Conservation (phyloP, 2,329 filamentous ascomycete species). For the Teratosphaeria epicoccoides region DNA sequence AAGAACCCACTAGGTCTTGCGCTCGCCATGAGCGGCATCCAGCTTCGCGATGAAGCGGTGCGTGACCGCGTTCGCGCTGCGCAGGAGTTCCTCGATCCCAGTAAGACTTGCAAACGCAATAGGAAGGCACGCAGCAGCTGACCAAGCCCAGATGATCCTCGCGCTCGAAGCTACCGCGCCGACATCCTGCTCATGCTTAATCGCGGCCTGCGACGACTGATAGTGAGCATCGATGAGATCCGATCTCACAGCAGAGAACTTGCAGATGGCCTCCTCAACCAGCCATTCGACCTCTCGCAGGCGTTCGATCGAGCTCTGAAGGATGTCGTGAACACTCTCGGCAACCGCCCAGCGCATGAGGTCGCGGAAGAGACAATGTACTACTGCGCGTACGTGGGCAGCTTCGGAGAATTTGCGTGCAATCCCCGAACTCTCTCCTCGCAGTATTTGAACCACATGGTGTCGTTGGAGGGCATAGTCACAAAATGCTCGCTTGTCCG, state of each 20-base stretch:
- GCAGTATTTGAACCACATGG: slow-evolving; percentile 86
- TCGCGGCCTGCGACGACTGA: slow-evolving; percentile 47
- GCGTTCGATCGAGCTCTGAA: slow-evolving; percentile 89
- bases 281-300: slow-evolving; percentile 77
- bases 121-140: not conserved
- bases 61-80: slow-evolving; percentile 75
- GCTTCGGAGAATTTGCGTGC: slow-evolving; percentile 88
- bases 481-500: slow-evolving; percentile 91
- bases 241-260: slow-evolving; percentile 76
- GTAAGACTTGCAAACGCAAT: slow-evolving; percentile 42
- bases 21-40: slow-evolving; percentile 54
- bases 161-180: slow-evolving; percentile 67
- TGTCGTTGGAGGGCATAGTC: slow-evolving; percentile 93
- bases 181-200: slow-evolving; percentile 73
- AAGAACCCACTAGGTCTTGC: not conserved
- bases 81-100: slow-evolving; percentile 88
- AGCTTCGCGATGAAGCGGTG: slow-evolving; percentile 75
- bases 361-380: slow-evolving; percentile 67
- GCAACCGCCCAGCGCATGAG: slow-evolving; percentile 64
- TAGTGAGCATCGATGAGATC: slow-evolving; percentile 70
- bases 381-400: slow-evolving; percentile 95
- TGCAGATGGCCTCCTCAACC: slow-evolving; percentile 65
- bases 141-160: slow-evolving; percentile 40
- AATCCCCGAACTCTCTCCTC: slow-evolving; percentile 90
- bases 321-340: slow-evolving; percentile 71